Percentiles rank a stretch among this genome's conserved stretches.
Conservation (phyloP, 2,329 filamentous ascomycete species). For the Trematosphaeria pertusa region DNA sequence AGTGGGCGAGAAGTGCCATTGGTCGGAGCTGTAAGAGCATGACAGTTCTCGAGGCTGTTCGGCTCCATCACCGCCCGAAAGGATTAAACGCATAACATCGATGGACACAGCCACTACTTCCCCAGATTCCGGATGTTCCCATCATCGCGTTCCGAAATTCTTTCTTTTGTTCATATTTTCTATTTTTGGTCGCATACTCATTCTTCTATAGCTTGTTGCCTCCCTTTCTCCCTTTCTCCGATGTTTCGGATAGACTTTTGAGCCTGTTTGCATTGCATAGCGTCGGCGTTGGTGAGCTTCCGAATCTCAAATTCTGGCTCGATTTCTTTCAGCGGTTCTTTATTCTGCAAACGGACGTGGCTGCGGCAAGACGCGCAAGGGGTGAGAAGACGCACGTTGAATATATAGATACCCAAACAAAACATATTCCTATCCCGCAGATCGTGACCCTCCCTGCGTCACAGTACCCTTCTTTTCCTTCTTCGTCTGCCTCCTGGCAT, state of each 20-base stretch:
- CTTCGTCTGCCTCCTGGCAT: not conserved
- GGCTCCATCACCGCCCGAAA: too few species aligned
- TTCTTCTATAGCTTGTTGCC: not conserved
- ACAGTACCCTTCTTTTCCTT: not conserved
- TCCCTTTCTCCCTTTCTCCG: not conserved
- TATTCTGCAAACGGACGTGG: too few species aligned
- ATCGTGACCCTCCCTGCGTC: not conserved
- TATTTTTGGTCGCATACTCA: not conserved
- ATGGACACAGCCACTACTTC: too few species aligned
- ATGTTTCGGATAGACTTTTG: not conserved
- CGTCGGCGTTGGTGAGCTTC: conserved; percentile 10
- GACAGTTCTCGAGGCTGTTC: conserved; percentile 3
- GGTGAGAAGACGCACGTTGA: too few species aligned
- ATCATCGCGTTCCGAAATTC: too few species aligned
- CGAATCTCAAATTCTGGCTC: too few species aligned
- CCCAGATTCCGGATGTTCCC: too few species aligned
- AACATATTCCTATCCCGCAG: not conserved
- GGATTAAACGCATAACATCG: too few species aligned
- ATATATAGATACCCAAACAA: conserved; percentile 6
- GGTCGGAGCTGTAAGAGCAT: conserved; percentile 35
- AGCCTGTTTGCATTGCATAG: conserved; percentile 7
- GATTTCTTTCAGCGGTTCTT: too few species aligned
- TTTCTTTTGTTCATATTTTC: conserved; percentile 10
- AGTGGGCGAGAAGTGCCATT: conserved; percentile 39
- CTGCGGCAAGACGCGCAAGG: too few species aligned